phyloP scores from a whole-genome alignment of 2,329 filamentous ascomycete genomes.

The Raffaelea albimanens region DNA sequence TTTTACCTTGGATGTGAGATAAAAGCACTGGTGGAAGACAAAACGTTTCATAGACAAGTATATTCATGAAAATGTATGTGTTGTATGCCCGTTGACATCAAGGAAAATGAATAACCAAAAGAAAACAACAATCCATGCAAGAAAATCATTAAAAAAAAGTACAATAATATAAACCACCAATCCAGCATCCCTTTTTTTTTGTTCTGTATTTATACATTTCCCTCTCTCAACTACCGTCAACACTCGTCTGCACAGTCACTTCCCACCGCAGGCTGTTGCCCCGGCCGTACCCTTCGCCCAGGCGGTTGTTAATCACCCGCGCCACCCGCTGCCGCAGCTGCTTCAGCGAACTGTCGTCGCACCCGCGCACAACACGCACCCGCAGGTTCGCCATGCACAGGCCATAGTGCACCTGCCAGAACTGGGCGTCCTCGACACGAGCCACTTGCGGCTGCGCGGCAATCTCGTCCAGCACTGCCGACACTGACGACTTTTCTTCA shows the following conservation, averaged over 20 bases:
- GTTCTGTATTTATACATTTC: not conserved
- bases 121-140: no score
- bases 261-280: constrained; percentile 81
- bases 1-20: no score
- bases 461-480: constrained; percentile 75
- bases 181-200: not conserved
- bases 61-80: no score
- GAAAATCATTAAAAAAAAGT: no score
- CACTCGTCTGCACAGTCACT: constrained; percentile 72
- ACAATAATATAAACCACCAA: no score
- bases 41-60: no score
- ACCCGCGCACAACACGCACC: constrained; percentile 56
- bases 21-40: no score
- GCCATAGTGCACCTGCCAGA: constrained; percentile 98
- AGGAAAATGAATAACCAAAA: no score
- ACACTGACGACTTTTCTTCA: constrained; percentile 35
- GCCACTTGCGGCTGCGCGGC: constrained; percentile 68
- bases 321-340: constrained; percentile 68
- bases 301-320: constrained; percentile 70
- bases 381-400: constrained; percentile 93
- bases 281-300: constrained; percentile 80
- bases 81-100: no score
- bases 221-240: constrained; percentile 17
- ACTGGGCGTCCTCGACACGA: constrained; percentile 79
- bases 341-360: constrained; percentile 62